Percentiles rank a stretch among this genome's conserved stretches.
Conservation (phyloP, 2,329 filamentous ascomycete genomes). For the Cladosporium austrohemisphaericum region DNA sequence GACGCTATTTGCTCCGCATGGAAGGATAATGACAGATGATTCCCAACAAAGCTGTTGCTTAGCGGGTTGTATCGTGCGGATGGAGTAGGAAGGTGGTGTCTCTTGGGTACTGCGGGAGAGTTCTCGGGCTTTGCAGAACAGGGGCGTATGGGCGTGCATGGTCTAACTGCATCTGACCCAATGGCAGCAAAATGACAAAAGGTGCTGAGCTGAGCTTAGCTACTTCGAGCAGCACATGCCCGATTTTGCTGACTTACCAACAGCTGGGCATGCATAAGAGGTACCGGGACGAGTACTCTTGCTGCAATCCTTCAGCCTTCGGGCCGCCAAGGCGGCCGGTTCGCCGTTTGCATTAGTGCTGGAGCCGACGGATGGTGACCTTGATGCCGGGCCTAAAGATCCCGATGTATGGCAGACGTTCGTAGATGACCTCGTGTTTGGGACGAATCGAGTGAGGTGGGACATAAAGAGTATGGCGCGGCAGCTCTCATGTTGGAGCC, state of each 20-base stretch:
- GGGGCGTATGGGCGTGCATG: conserved; percentile 5
- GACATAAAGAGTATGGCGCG: too few relatives aligned
- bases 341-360: not conserved
- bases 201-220: not conserved
- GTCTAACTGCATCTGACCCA: conserved; percentile 6
- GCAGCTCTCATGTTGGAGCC: not conserved
- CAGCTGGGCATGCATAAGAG: not conserved
- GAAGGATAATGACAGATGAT: not conserved
- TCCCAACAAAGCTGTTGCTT: not conserved
- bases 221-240: not conserved
- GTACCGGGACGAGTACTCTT: too few relatives aligned
- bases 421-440: not conserved
- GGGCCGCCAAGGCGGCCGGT: not conserved
- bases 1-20: not conserved
- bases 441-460: too few relatives aligned
- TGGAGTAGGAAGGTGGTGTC: conserved; percentile 9
- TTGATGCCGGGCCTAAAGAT: too few relatives aligned
- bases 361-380: too few relatives aligned
- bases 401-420: not conserved
- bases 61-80: conserved; percentile 1
- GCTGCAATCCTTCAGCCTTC: not conserved
- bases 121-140: not conserved
- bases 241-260: conserved; percentile 6
- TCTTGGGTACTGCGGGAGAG: conserved; percentile 1
- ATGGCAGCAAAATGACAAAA: conserved; percentile 9